Evolutionary conservation across 371 early-diverging fungal genomes (phyloP).

Genomic region (Syncephalastrum contaminatum): DNA sequence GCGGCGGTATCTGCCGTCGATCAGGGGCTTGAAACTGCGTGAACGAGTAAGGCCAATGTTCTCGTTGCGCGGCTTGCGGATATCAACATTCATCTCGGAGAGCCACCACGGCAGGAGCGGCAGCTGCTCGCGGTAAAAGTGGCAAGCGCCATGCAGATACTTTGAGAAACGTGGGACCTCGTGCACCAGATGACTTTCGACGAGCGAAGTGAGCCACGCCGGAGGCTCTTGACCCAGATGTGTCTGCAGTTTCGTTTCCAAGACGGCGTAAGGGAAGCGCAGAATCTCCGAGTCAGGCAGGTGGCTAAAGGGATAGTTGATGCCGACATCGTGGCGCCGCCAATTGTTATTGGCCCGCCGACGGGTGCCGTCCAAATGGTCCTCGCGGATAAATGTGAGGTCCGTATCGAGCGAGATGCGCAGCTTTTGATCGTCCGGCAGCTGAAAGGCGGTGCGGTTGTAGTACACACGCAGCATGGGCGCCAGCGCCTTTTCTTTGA

Average conservation of each 20-base stretch:
- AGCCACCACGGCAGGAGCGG: conserved; percentile 50
- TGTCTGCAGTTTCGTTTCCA: conserved; percentile 74
- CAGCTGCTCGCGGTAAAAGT: conserved; percentile 33
- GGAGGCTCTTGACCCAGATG: conserved; percentile 88
- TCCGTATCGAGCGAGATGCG: conserved; percentile 96
- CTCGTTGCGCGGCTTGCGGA: conserved; percentile 52
- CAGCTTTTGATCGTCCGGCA: conserved; percentile 92
- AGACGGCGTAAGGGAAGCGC: conserved; percentile 48
- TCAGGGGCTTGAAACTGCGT: conserved; percentile 47
- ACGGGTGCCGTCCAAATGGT: conserved; percentile 40
- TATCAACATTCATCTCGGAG: conserved; percentile 56
- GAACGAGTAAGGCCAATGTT: conserved; percentile 46
- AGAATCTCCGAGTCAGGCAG: conserved; percentile 67
- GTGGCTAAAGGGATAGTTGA: conserved; percentile 85
- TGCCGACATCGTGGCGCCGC: conserved; percentile 90
- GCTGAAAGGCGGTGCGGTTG: conserved; percentile 96
- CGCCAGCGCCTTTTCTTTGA: conserved; percentile 66
- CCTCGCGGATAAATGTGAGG: conserved; percentile 93
- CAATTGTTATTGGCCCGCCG: conserved; percentile 80
- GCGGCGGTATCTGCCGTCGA: conserved; percentile 45
- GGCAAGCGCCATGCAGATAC: conserved; percentile 92
- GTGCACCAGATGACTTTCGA: conserved; percentile 89
- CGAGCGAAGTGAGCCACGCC: conserved; percentile 90
- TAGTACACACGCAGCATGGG: conserved; percentile 91
- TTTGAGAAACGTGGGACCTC: conserved; percentile 98